A percentile compares a stretch with the other conserved stretches of the same genome.
Evolutionary conservation across 148 eudicot genomes (phyloP).

Genomic region (Spergularia marina): DNA sequence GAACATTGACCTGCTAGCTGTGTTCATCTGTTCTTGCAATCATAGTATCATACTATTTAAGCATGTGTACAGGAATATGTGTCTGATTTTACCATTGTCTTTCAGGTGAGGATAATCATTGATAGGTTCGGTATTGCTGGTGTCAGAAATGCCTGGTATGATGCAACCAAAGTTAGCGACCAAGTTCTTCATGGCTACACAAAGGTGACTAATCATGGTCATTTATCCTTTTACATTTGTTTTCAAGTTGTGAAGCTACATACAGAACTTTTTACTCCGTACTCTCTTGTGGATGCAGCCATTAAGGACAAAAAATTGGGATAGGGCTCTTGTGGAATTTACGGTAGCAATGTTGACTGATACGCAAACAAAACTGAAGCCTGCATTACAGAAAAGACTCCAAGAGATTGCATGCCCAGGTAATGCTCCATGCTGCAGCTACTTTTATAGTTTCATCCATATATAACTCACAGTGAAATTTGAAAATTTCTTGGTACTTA

Average conservation of each 20-base stretch:
- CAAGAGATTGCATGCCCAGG: conserved; percentile 86
- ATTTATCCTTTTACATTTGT: background rate
- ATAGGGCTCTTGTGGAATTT: conserved; percentile 73
- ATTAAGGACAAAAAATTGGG: conserved; percentile 76
- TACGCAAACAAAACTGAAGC: conserved; percentile 54
- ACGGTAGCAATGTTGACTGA: conserved; percentile 67
- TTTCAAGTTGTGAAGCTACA: background rate
- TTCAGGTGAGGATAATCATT: conserved; percentile 71
- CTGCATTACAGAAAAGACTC: conserved; percentile 50
- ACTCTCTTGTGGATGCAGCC: conserved; percentile 50
- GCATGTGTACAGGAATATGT: background rate
- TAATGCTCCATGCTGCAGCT: conserved; percentile 16
- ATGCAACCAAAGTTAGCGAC: conserved; percentile 66
- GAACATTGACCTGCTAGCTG: background rate
- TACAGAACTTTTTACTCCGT: background rate
- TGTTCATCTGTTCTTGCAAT: background rate
- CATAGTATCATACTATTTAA: background rate
- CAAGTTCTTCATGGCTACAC: conserved; percentile 69
- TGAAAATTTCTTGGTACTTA: no score
- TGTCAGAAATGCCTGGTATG: conserved; percentile 71
- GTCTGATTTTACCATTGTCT: conserved; percentile 17
- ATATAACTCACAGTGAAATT: background rate
- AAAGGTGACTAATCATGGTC: conserved; percentile 46
- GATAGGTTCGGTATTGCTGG: conserved; percentile 81
- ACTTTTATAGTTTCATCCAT: background rate